Base-by-base conservation (phyloP, 148 eudicot species). In the Nyssa sinensis region DNA sequence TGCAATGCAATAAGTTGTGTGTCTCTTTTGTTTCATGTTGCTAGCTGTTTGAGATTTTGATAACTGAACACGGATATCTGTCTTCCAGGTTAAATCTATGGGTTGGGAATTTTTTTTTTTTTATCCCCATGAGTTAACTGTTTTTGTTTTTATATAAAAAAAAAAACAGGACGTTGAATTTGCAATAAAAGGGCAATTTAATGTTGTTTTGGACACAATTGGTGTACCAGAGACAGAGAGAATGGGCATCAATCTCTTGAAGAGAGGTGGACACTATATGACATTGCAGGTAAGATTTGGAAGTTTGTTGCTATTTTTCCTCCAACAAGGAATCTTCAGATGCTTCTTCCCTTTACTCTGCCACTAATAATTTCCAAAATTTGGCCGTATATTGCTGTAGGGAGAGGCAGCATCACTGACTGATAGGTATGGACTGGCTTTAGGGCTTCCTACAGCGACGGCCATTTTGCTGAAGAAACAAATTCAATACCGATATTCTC, bases 211-310 rank as follows among this genome's bases (percentile, higher is more conserved):
- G 77, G 98, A 95, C 73, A 95, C 98, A 60, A 83, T 95, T 74
- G 98, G 98, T 34, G 69, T 85, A 69, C 90, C 85, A n/a, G 94
- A 91, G 73, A 95, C 93, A 2, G 98, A 95, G 77, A 89, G 83
- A 77, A 70, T 88, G 31, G 96, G 97, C 58, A 80, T 92, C 47
- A 85, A 88, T 83, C 80, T 90, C 69, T 83, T 95, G 66, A 90
- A 85, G 81, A 88, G 88, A 74, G 96, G 97, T 63, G 98, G 97
- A 76, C 89, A 92, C 70, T 95, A 92, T 83, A 92, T 95, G 98
- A 95, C 97, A 53, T 81, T 92, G 85, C 98, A 92, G 91, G 98
- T 94, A 72, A 19, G 66, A 70, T 34, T 19, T 29, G 14, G 5
- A 37, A 49, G 32, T 62, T 60, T 69, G 23, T 66, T 51, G 23